Conservation (phyloP, 2,329 filamentous ascomycete genomes). For the Coniella lustricola region DNA sequence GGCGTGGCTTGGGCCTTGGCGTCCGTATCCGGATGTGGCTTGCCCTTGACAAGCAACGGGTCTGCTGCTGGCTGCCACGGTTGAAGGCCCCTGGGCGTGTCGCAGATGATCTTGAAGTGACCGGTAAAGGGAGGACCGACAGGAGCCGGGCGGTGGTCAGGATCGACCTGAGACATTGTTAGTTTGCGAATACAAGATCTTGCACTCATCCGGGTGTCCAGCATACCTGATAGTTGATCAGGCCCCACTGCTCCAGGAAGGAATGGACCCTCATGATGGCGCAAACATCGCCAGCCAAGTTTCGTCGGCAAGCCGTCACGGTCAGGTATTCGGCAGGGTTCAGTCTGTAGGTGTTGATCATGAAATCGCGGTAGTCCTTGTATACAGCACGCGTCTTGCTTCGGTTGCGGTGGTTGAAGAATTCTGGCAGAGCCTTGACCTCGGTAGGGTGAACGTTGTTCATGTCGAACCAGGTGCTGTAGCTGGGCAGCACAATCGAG, state of each 20-base stretch:
- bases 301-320: conserved; percentile 90
- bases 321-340: conserved; percentile 96
- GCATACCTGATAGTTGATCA: conserved; percentile 94
- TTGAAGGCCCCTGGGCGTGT: conserved; percentile 90
- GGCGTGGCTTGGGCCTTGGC: conserved; percentile 58
- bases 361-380: conserved; percentile 98
- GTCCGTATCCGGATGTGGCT: conserved; percentile 63
- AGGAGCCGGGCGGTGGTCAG: conserved; percentile 88
- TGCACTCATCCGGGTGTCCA: no score
- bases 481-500: conserved; percentile 92
- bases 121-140: conserved; percentile 96
- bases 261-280: conserved; percentile 98
- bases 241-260: conserved; percentile 95
- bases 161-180: conserved; percentile 64
- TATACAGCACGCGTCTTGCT: conserved; percentile 97
- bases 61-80: conserved; percentile 89
- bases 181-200: not conserved
- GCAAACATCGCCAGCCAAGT: conserved; percentile 94
- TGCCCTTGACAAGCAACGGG: conserved; percentile 56
- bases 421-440: conserved; percentile 90
- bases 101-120: conserved; percentile 92
- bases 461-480: conserved; percentile 99
- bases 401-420: conserved; percentile 96
- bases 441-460: conserved; percentile 84
- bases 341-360: conserved; percentile 98